A percentile compares a stretch with the other conserved stretches of the same genome.
phyloP scores from a whole-genome alignment of 1,139 yeast species.

The Taiozyma sp. region DNA sequence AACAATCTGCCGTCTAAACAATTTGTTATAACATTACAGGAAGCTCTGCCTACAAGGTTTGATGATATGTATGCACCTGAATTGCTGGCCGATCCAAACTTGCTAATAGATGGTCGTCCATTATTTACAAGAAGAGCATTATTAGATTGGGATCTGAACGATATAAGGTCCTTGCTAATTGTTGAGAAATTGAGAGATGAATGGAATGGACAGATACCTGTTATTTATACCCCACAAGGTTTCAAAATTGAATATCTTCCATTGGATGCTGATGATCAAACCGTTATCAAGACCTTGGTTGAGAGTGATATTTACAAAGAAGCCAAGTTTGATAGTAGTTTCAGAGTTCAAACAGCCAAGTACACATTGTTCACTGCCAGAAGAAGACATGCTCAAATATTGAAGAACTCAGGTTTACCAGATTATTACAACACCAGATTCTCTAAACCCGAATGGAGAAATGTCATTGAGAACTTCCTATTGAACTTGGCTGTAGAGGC shows the following conservation, averaged over 20 bases:
- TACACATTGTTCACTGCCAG: conserved; percentile 57
- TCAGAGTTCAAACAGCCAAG: conserved; percentile 52
- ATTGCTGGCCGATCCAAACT: conserved; percentile 34
- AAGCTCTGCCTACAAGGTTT: conserved; percentile 45
- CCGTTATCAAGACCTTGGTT: conserved; percentile 43
- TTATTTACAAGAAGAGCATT: conserved; percentile 53
- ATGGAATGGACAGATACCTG: conserved; percentile 50
- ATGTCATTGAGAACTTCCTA: conserved; percentile 60
- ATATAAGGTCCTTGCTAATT: conserved; percentile 55
- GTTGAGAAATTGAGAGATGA: conserved; percentile 43
- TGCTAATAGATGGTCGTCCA: conserved; percentile 52
- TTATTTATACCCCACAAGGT: conserved; percentile 32
- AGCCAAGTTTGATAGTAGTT: conserved; percentile 46
- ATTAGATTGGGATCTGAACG: conserved; percentile 63
- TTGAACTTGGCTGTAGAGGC: conserved; percentile 65
- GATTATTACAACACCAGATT: conserved; percentile 18
- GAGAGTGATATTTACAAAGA: conserved; percentile 56
- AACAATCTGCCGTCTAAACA: conserved; percentile 3
- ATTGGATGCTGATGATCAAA: conserved; percentile 41
- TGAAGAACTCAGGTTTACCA: conserved; percentile 23
- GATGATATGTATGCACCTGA: conserved; percentile 54
- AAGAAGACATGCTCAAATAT: conserved; percentile 35
- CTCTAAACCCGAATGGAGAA: conserved; percentile 59
- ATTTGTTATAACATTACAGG: conserved; percentile 25
- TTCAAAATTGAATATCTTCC: conserved; percentile 42